A percentile compares a stretch with the other conserved stretches of the same genome.
These are phyloP conservation scores for Tilletia horrida DNA, from an alignment of 1,284 basidiomycete species.

Conservation along the genomic window DNA sequence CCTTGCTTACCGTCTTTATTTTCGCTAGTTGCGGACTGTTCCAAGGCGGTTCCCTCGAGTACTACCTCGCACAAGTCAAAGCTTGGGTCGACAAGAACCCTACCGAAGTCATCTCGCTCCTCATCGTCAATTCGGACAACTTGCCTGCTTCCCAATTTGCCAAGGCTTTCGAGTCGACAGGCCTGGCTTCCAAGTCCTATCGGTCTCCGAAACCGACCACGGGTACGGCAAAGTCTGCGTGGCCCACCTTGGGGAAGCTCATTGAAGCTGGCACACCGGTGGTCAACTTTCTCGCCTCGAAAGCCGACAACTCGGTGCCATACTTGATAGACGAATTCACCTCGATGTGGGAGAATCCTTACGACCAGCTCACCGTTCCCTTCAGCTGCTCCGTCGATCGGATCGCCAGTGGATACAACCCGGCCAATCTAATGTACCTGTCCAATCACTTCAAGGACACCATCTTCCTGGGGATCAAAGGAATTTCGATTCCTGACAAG, in stretches of 20 bases:
- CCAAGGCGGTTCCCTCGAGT: constrained; percentile 59
- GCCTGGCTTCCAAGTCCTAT: constrained; percentile 70
- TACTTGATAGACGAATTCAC: constrained; percentile 89
- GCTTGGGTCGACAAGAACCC: constrained; percentile 80
- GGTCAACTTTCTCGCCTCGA: constrained; percentile 78
- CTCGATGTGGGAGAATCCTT: constrained; percentile 88
- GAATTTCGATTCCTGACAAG: constrained; percentile 65
- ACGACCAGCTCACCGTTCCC: constrained; percentile 69
- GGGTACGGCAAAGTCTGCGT: constrained; percentile 60
- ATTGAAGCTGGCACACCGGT: constrained; percentile 74
- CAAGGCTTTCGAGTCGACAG: constrained; percentile 67
- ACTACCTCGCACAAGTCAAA: constrained; percentile 74
- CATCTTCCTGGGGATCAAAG: constrained; percentile 59
- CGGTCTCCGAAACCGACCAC: constrained; percentile 60
- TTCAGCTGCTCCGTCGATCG: constrained; percentile 86
- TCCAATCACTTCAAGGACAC: constrained; percentile 79
- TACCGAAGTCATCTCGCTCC: constrained; percentile 65
- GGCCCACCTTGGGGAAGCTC: constrained; percentile 81
- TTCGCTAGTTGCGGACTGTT: constrained; percentile 41
- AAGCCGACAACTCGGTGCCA: constrained; percentile 69
- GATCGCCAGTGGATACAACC: constrained; percentile 66
- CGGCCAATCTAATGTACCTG: constrained; percentile 57
- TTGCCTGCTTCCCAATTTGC: constrained; percentile 36
- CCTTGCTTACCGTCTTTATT: neutral
- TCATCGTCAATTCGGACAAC: constrained; percentile 51